A percentile compares a stretch with the other conserved stretches of the same genome.
Conservation (phyloP, 2,329 filamentous ascomycete species). For the Fusarium musae region DNA sequence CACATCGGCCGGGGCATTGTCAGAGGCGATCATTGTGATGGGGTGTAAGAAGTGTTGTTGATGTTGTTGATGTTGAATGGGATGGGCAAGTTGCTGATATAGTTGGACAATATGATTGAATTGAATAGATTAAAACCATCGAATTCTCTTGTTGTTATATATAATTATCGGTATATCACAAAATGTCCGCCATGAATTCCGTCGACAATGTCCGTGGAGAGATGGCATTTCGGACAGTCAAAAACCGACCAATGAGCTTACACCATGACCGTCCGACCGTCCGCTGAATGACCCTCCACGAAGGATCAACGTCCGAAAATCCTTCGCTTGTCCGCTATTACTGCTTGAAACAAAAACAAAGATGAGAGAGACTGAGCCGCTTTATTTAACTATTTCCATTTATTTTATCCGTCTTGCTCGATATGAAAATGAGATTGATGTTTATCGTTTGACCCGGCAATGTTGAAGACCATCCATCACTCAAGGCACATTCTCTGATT, state of each 20-base stretch:
- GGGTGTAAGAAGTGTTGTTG: background rate
- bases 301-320: background rate
- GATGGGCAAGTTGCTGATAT: background rate
- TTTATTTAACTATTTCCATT: background rate
- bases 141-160: background rate
- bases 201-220: background rate
- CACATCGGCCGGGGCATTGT: background rate
- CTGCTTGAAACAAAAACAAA: background rate
- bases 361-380: background rate
- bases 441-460: background rate
- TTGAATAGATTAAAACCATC: background rate
- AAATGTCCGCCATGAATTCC: background rate
- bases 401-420: background rate
- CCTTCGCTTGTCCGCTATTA: background rate
- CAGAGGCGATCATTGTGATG: background rate
- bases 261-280: constrained; percentile 15
- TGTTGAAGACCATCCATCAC: background rate
- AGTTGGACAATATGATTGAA: background rate
- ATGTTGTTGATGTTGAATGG: no score
- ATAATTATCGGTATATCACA: background rate
- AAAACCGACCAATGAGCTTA: constrained; percentile 29
- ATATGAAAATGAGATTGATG: background rate
- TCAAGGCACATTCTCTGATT: background rate
- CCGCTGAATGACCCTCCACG: constrained; percentile 1
- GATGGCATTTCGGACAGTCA: background rate